Evolutionary conservation across 2,329 filamentous ascomycete species (phyloP).

Genomic region (Didymella segeticola): DNA sequence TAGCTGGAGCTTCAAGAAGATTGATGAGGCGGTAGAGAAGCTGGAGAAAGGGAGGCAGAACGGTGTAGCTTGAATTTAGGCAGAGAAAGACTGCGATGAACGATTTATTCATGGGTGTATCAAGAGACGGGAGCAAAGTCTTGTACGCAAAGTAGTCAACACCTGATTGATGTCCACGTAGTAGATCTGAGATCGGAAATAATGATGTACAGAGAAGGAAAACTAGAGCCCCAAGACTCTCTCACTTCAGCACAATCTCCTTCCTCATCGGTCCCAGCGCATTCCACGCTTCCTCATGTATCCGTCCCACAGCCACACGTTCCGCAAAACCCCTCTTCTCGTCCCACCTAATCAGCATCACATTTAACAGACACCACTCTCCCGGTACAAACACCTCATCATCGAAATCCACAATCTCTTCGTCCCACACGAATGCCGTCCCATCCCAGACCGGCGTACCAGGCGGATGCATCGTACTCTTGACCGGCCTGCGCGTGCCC

Average conservation of each 20-base stretch:
- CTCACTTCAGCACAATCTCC: slow-evolving; percentile 36
- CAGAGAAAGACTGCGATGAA: neutral
- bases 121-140: no score
- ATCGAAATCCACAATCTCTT: slow-evolving; percentile 37
- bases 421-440: slow-evolving; percentile 36
- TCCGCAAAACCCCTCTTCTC: slow-evolving; percentile 28
- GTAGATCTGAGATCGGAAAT: neutral
- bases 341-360: slow-evolving; percentile 42
- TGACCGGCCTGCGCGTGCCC: slow-evolving; percentile 18
- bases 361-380: slow-evolving; percentile 44
- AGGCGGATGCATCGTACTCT: slow-evolving; percentile 36
- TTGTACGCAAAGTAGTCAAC: no score
- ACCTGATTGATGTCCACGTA: no score
- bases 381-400: slow-evolving; percentile 28
- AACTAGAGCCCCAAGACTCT: neutral
- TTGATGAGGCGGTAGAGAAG: slow-evolving; percentile 43
- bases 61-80: neutral
- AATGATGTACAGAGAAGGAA: neutral
- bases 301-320: slow-evolving; percentile 40
- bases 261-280: slow-evolving; percentile 24
- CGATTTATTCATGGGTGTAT: neutral
- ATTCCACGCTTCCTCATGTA: slow-evolving; percentile 43
- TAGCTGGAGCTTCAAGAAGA: slow-evolving; percentile 48
- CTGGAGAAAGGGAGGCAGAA: slow-evolving; percentile 29
- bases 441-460: slow-evolving; percentile 44